phyloP scores from a whole-genome alignment of 495 filamentous ascomycete species.

The Aspergillus nidulans region DNA sequence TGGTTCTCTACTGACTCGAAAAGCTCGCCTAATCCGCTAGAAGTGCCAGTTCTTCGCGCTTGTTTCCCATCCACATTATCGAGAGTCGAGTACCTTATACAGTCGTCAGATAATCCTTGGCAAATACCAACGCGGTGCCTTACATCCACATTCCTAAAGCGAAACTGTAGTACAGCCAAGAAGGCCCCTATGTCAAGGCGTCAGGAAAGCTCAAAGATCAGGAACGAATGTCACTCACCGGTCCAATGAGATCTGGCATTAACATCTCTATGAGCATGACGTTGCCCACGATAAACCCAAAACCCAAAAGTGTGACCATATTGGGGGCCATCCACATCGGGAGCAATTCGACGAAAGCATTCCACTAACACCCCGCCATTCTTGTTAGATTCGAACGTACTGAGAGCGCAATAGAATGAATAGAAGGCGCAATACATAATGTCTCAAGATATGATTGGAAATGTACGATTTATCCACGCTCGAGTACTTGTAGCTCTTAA shows the following conservation, averaged over 20 bases:
- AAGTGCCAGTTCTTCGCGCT: constrained; percentile 89
- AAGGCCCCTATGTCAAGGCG: constrained; percentile 57
- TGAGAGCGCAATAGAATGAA: neutral
- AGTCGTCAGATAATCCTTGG: neutral
- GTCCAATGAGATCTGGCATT: constrained; percentile 89
- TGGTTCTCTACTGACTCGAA: constrained; percentile 64
- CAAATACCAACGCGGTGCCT: constrained; percentile 19
- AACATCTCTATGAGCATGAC: constrained; percentile 73
- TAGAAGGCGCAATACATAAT: constrained; percentile 68
- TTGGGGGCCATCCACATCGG: constrained; percentile 97
- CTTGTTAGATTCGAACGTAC: constrained; percentile 4
- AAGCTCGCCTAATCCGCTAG: constrained; percentile 88
- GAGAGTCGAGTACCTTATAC: constrained; percentile 81
- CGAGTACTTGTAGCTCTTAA: constrained; percentile 95
- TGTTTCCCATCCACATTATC: constrained; percentile 99
- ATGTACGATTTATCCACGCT: constrained; percentile 95
- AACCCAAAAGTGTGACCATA: constrained; percentile 93
- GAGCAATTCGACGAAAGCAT: constrained; percentile 87
- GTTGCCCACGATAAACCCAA: constrained; percentile 88
- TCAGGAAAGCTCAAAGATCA: constrained; percentile 14
- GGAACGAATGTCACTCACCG: constrained; percentile 50
- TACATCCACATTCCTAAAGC: constrained; percentile 89
- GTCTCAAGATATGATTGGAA: constrained; percentile 86
- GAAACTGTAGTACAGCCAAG: constrained; percentile 94
- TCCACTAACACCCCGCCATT: constrained; percentile 63